phyloP scores from a whole-genome alignment of 1,284 basidiomycete genomes.

The Phaffia rhodozyma region DNA sequence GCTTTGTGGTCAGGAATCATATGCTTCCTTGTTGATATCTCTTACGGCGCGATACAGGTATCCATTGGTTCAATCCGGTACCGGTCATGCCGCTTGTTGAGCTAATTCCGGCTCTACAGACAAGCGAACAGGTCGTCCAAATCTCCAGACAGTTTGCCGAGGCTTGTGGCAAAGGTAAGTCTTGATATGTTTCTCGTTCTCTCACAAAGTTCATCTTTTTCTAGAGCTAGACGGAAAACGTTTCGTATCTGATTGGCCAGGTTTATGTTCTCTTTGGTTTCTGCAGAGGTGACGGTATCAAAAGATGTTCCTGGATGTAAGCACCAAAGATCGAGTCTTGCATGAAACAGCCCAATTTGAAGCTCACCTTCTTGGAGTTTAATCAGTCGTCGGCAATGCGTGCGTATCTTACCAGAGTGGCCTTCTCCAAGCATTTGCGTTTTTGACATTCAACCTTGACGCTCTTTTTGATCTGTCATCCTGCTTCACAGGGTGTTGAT shows the following conservation, averaged over 20 bases:
- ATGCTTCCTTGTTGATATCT: no score
- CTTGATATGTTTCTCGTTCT: neutral
- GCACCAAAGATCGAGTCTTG: neutral
- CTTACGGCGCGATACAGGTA: slow-evolving; percentile 49
- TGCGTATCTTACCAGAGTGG: neutral
- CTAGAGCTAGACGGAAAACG: neutral
- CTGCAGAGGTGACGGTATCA: slow-evolving; percentile 67
- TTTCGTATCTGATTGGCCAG: neutral
- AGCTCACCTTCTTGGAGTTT: neutral
- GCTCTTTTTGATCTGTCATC: neutral
- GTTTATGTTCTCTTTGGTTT: slow-evolving; percentile 10
- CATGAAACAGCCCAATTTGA: no score
- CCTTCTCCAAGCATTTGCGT: neutral
- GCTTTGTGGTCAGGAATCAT: slow-evolving; percentile 26
- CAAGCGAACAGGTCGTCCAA: slow-evolving; percentile 58
- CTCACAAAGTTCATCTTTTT: neutral
- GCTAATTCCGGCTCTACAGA: slow-evolving; percentile 85
- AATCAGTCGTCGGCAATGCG: slow-evolving; percentile 31
- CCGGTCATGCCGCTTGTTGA: slow-evolving; percentile 88
- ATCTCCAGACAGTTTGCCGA: slow-evolving; percentile 70
- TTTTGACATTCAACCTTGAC: neutral
- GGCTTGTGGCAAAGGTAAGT: slow-evolving; percentile 75
- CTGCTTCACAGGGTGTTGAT: slow-evolving; percentile 28
- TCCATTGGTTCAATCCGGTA: slow-evolving; percentile 94
- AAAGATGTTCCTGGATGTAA: slow-evolving; percentile 73